These are phyloP conservation scores for Citrullus colocynthis DNA, from an alignment of 306 rosid genomes.

Conservation along the genomic window DNA sequence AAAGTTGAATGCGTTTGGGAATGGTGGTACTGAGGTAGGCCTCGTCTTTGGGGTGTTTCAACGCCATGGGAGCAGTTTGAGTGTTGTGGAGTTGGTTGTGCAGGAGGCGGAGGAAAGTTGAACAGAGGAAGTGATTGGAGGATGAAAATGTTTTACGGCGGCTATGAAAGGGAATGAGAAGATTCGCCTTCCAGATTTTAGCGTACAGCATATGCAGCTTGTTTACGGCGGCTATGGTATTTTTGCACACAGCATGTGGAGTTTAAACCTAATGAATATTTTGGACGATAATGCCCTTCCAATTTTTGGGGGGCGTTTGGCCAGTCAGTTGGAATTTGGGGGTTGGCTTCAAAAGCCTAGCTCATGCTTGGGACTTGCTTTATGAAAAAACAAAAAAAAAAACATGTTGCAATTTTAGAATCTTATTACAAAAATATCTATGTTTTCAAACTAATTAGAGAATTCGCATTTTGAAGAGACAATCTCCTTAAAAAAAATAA, in stretches of 20 bases:
- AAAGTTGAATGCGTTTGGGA: conserved; percentile 52
- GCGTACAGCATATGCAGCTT: conserved; percentile 2
- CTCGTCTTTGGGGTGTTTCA: conserved; percentile 49
- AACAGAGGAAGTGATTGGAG: not conserved
- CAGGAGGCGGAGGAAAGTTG: conserved; percentile 5
- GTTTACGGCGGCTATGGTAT: not conserved
- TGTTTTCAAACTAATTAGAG: too few relatives aligned
- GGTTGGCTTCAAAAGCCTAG: too few relatives aligned
- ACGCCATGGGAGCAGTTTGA: conserved; percentile 19
- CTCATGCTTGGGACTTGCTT: too few relatives aligned
- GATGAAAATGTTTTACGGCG: not conserved
- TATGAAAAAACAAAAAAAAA: too few relatives aligned
- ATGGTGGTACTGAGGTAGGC: conserved; percentile 40
- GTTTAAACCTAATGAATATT: not conserved
- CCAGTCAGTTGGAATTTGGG: too few relatives aligned
- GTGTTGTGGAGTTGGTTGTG: conserved; percentile 7
- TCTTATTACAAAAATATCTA: too few relatives aligned
- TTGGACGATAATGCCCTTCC: not conserved
- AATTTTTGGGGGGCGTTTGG: too few relatives aligned
- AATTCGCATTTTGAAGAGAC: too few relatives aligned
- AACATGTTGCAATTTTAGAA: too few relatives aligned
- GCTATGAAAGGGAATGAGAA: not conserved
- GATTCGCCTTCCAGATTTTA: not conserved
- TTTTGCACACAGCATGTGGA: not conserved
- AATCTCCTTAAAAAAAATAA: too few relatives aligned